These are phyloP conservation scores for Rhazya stricta DNA, from an alignment of 257 asterid genomes.

Conservation along the genomic window DNA sequence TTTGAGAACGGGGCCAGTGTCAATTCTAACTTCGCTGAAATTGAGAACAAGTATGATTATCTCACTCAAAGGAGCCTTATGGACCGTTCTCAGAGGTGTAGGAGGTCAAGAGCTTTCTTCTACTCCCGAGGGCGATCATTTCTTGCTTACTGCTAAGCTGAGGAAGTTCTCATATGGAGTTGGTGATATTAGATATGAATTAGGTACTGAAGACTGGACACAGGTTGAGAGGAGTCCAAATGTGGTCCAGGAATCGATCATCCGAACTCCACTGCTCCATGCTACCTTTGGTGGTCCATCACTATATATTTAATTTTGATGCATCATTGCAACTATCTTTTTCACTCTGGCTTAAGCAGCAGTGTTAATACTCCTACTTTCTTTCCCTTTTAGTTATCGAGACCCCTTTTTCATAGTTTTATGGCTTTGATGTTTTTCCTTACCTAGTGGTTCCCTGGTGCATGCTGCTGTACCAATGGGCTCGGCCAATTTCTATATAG, in stretches of 20 bases:
- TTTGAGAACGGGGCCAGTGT: constrained; percentile 12
- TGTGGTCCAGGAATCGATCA: neutral
- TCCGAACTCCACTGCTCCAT: neutral
- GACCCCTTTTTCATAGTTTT: neutral
- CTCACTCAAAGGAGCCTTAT: no score
- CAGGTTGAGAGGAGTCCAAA: neutral
- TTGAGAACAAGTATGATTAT: neutral
- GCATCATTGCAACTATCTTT: constrained; percentile 4
- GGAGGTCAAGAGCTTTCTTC: neutral
- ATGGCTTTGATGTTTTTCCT: neutral
- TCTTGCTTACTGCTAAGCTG: neutral
- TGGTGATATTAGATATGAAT: constrained; percentile 7
- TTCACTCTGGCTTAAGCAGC: neutral
- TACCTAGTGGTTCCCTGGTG: constrained; percentile 9
- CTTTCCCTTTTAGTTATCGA: neutral
- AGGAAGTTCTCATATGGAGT: neutral
- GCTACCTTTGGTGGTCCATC: constrained; percentile 9
- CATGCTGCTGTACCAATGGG: neutral
- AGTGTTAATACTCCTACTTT: neutral
- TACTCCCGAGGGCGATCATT: neutral
- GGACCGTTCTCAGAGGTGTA: no score
- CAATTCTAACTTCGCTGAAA: constrained; percentile 3
- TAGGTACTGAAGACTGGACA: constrained; percentile 3
- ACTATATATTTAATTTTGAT: neutral
- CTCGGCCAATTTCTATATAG: neutral